Percentiles rank a stretch among this genome's conserved stretches.
Conservation (phyloP, 1,139 yeast genomes). For the Petasospora rhodanensis region DNA sequence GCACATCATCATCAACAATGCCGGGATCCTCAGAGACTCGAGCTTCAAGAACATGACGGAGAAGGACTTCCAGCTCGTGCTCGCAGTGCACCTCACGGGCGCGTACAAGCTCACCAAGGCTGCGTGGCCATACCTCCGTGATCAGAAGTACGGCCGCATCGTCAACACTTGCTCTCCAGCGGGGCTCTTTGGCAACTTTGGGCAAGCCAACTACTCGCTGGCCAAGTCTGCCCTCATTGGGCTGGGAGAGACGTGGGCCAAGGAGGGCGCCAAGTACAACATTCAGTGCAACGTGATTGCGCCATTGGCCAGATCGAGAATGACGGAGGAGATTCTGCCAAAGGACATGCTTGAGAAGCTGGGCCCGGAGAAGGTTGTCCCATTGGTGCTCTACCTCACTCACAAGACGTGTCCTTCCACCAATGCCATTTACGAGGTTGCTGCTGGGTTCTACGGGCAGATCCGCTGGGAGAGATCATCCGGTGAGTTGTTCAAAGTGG, state of each 20-base stretch:
- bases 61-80: conserved; percentile 71
- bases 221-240: conserved; percentile 91
- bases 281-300: conserved; percentile 85
- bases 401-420: conserved; percentile 55
- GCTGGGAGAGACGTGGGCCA: conserved; percentile 89
- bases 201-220: conserved; percentile 93
- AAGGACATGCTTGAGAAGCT: conserved; percentile 76
- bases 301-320: conserved; percentile 91
- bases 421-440: conserved; percentile 84
- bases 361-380: conserved; percentile 86
- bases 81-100: conserved; percentile 87
- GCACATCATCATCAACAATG: conserved; percentile 87
- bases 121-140: conserved; percentile 87
- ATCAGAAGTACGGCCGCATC: conserved; percentile 84
- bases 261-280: conserved; percentile 85
- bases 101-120: conserved; percentile 82
- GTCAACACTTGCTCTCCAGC: conserved; percentile 95
- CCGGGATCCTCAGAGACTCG: conserved; percentile 83
- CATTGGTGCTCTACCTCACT: conserved; percentile 76
- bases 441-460: conserved; percentile 91
- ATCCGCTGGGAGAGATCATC: conserved; percentile 93
- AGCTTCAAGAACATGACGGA: conserved; percentile 72
- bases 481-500: conserved; percentile 82
- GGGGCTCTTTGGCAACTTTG: conserved; percentile 94
- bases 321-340: conserved; percentile 91